Evolutionary conservation across 805 yeast genomes (phyloP), one percentile per base, ranked within the genome.

Genomic region (Myxozyma udenii): DNA sequence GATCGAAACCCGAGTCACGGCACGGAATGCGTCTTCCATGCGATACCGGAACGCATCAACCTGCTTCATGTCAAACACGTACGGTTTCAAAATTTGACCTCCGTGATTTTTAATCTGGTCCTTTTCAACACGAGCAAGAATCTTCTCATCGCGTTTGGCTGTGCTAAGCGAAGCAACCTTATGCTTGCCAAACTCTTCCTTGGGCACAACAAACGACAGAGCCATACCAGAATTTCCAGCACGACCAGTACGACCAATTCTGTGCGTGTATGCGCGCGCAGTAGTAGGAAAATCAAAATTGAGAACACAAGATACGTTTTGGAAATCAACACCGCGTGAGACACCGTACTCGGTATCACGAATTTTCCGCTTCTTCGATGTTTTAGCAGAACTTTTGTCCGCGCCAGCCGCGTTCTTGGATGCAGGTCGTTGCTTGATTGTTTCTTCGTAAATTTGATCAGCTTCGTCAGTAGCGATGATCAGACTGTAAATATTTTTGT

Each of bases 171-270:
- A 74, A 1, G 98, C 88, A 25, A 83, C 79, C 67, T 83, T 88
- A 71, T 93, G 96, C 64, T 86, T 87, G 28, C 96, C 96, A 71
- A 85, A 83, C 64, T 87, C 90, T 56, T 83, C 85, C 30, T 74
- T 71, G 24, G 93, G 86, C 23, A 91, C 88, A 18, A 90, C 93
- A 72, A 91, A 93, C 16, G 97, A 89, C 49, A 93, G 76, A 0
- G 98, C 86, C 79, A 88, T 90, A 52, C 98, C 98, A 1, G 93
- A 77, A 66, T 87, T 89, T 48, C 96, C 96, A 5, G 96, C 98
- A 71, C 98, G 82, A 3, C 98, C 98, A 3, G 98, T 93, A 74
- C 98, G 82, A 46, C 98, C 98, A 33, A 93, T 80, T 66, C 98
- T 79, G 69, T 93, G 98, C 26, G 88, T 83, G 66, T 93, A 93